phyloP scores from a whole-genome alignment of 257 asterid genomes.

The Solanum verrucosum region DNA sequence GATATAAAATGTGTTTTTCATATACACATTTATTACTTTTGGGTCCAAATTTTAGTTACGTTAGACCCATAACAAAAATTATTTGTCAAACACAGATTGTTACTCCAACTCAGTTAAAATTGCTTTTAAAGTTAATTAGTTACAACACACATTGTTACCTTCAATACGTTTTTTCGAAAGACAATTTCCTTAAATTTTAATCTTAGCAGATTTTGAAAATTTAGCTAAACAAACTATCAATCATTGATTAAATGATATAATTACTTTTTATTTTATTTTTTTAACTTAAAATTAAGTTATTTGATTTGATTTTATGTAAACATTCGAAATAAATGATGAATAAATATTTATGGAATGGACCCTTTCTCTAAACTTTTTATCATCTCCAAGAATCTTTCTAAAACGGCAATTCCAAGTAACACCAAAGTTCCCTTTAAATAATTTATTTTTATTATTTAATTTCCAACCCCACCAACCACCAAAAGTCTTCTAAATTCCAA shows the following conservation, averaged over 20 bases:
- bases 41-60: background rate
- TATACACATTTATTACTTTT: background rate
- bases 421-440: background rate
- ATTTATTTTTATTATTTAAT: background rate
- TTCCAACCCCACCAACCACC: background rate
- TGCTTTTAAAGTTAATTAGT: background rate
- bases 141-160: background rate
- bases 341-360: background rate
- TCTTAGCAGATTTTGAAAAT: background rate
- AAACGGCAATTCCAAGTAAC: slow-evolving; percentile 1
- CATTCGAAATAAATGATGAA: background rate
- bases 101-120: background rate
- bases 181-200: background rate
- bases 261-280: background rate
- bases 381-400: background rate
- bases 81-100: background rate
- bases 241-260: too few species aligned
- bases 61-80: background rate
- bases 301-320: background rate
- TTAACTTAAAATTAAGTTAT: background rate
- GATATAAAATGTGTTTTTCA: background rate
- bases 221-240: background rate
- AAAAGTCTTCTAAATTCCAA: background rate
- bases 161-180: background rate
- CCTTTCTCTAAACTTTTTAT: background rate